Conservation (phyloP, 257 asterid genomes). For the Solanum sejunctum region DNA sequence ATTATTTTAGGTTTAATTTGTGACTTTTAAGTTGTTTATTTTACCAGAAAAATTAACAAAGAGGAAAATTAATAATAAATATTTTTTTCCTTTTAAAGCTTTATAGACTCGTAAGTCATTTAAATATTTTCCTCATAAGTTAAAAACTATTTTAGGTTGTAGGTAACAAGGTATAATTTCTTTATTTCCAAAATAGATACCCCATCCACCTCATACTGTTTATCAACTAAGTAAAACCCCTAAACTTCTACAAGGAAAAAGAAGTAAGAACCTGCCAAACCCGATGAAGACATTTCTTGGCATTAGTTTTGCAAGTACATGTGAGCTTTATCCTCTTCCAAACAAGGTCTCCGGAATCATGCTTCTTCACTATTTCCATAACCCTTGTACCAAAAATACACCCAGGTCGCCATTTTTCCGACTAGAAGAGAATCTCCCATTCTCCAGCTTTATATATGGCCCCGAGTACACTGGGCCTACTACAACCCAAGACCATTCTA, state of each 20-base stretch:
- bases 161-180: no score
- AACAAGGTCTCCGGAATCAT: slow-evolving; percentile 70
- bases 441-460: neutral
- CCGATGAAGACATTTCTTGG: slow-evolving; percentile 94
- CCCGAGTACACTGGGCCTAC: neutral
- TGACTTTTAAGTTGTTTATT: no score
- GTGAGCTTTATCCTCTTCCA: slow-evolving; percentile 95
- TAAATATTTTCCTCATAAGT: no score
- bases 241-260: neutral
- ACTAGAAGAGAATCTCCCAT: neutral
- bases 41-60: no score
- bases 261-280: slow-evolving; percentile 65
- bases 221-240: neutral
- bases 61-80: no score
- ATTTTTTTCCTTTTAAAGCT: no score
- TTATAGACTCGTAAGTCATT: no score
- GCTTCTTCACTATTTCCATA: slow-evolving; percentile 77
- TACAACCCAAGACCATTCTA: neutral
- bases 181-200: neutral
- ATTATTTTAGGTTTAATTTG: no score
- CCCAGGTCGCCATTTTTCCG: slow-evolving; percentile 30
- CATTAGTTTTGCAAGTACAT: slow-evolving; percentile 89
- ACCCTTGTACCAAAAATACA: slow-evolving; percentile 70
- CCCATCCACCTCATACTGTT: neutral
- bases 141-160: no score